Evolutionary conservation across 2,329 filamentous ascomycete species (phyloP).

Genomic region (Fusarium compactum): DNA sequence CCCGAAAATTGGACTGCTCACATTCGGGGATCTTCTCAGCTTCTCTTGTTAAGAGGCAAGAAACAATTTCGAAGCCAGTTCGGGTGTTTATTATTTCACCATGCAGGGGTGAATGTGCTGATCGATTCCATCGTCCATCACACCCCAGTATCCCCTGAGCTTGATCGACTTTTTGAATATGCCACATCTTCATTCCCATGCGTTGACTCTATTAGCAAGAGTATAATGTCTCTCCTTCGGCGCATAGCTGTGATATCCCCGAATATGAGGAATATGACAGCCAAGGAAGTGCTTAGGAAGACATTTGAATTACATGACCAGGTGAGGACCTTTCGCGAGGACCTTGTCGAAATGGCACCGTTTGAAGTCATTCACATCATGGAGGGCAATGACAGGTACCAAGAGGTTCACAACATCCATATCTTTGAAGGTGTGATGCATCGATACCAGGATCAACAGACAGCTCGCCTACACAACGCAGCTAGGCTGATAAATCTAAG

Average conservation of each 20-base stretch:
- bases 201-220: neutral
- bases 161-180: neutral
- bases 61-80: neutral
- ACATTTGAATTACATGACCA: neutral
- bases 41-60: neutral
- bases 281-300: neutral
- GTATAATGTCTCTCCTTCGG: neutral
- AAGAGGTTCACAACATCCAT: neutral
- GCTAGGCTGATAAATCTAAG: neutral
- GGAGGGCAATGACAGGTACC: neutral
- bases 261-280: neutral
- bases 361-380: neutral
- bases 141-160: neutral
- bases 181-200: neutral
- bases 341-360: neutral
- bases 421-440: slow-evolving; percentile 1
- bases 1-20: neutral
- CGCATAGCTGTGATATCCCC: neutral
- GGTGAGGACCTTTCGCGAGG: neutral
- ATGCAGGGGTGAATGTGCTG: neutral
- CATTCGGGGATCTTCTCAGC: slow-evolving; percentile 1
- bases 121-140: neutral
- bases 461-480: neutral
- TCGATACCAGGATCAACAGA: slow-evolving; percentile 1
- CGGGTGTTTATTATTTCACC: neutral